These are phyloP conservation scores for Pseudozyma pruni DNA, from an alignment of 1,284 basidiomycete genomes.

Conservation along the genomic window DNA sequence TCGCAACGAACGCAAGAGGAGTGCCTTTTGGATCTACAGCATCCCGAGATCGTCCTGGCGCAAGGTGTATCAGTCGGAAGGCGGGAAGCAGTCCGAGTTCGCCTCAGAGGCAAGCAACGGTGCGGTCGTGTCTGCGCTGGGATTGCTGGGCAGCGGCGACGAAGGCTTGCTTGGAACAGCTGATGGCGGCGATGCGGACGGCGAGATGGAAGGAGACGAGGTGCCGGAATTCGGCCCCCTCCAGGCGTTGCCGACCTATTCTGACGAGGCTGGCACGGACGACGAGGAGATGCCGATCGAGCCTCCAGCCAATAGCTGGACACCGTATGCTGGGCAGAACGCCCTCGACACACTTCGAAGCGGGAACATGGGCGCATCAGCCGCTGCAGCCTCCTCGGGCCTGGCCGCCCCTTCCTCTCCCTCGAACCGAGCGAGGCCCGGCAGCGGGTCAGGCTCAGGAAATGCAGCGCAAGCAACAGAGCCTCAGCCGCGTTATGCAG, in stretches of 20 bases:
- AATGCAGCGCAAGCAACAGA: constrained; percentile 20
- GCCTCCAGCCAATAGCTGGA: constrained; percentile 42
- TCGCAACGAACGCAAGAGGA: constrained; percentile 48
- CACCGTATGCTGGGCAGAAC: constrained; percentile 26
- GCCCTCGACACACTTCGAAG: constrained; percentile 6
- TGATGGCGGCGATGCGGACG: constrained; percentile 25
- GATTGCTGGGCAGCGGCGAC: constrained; percentile 8
- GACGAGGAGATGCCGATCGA: constrained; percentile 49
- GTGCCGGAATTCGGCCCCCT: constrained; percentile 46
- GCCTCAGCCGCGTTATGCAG: constrained; percentile 58
- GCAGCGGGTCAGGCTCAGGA: constrained; percentile 4
- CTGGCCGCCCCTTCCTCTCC: constrained; percentile 1
- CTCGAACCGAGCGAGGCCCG: constrained; percentile 1
- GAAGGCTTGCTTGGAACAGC: constrained; percentile 8
- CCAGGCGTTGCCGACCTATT: constrained; percentile 41
- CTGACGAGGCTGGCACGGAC: constrained; percentile 38
- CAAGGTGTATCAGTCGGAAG: constrained; percentile 54
- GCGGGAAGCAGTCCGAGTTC: constrained; percentile 39
- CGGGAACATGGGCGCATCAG: neutral
- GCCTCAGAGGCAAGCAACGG: constrained; percentile 19
- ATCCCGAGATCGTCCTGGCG: constrained; percentile 53
- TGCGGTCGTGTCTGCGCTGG: constrained; percentile 4
- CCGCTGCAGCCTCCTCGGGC: neutral
- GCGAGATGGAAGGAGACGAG: constrained; percentile 45
- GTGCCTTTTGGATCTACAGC: constrained; percentile 61